Base-by-base conservation (phyloP, 73 alveolate species). In the Diophrys appendiculata region DNA sequence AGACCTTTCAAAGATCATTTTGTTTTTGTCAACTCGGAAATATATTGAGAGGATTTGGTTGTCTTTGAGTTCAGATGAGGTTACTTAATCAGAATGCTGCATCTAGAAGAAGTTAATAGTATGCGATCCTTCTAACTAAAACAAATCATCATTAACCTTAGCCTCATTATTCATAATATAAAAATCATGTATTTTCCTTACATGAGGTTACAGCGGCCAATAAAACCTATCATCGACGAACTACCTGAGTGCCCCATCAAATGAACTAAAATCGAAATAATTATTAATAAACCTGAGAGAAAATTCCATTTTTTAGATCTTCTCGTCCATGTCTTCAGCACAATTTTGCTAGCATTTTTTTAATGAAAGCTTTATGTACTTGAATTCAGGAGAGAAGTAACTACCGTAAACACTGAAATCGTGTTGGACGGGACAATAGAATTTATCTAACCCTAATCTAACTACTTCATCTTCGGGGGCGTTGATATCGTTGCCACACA, bases 371-470 rank as follows among this genome's bases (percentile, higher is more conserved):
- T 68, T 55, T 3, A 68, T 5, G 55, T 68, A 68, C 11, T 29
- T 52, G 55, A 68, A 68, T 2, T n/a, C 52, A 8, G 8, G n/a
- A 8, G 76, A n/a, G 29, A 14, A 68, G 25, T 26, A 68, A 68
- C 56, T 27, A 11, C 76, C 76, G 29, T 52, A 52, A 8, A 68
- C 76, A 8, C 56, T 26, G 25, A 26, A 68, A 29, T 29, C 26
- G 3, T 68, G 11, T 8, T 68, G 8, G 3, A 26, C 26, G 2
- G 55, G 13, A 26, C 76, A 68, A 55, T 68, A 68, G 76, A 26
- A 68, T 25, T 68, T 22, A 25, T 68, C 76, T 2, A 68, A 8
- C 14, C 76, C 76, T 2, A 68, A 14, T 68, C 76, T 68, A 11
- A 8, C 56, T 5, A 26, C 26, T 29, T 68, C 76, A 26, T 11